phyloP scores from a whole-genome alignment of 129 eudicot species.

The Heracleum sosnowskyi region DNA sequence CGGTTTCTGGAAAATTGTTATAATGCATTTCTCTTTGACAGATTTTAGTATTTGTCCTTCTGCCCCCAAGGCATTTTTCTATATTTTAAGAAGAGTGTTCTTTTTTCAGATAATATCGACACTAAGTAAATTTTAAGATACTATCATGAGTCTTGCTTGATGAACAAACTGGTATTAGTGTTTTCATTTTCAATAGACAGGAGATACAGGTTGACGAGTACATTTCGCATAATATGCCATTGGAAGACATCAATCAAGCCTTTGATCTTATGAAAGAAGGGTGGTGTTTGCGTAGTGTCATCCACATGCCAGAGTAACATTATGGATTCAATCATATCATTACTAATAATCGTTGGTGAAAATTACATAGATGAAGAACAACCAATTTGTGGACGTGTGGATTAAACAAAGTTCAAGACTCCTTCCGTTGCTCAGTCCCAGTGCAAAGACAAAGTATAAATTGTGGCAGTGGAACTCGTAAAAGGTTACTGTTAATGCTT shows the following conservation, averaged over 20 bases:
- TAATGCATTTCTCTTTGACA: not conserved
- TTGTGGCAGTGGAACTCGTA: no score
- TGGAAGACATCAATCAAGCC: constrained; percentile 74
- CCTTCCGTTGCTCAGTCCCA: not conserved
- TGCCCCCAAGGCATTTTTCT: not conserved
- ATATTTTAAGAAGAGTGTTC: no score
- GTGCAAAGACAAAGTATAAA: not conserved
- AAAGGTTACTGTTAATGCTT: not conserved
- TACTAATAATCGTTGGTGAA: not conserved
- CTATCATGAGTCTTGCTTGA: not conserved
- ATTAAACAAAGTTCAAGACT: not conserved
- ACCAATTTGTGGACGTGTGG: not conserved
- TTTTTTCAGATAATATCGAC: not conserved
- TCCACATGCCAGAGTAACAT: constrained; percentile 67
- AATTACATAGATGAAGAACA: not conserved
- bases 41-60: not conserved
- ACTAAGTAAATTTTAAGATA: not conserved
- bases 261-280: constrained; percentile 74
- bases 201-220: constrained; percentile 68
- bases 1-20: not conserved
- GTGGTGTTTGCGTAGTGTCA: constrained; percentile 82
- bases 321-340: not conserved
- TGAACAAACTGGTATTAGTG: not conserved
- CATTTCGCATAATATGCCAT: constrained; percentile 66
- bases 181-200: constrained; percentile 29